Percentiles rank a stretch among this genome's conserved stretches.
These are phyloP conservation scores for Wilhelminamyces savonicus DNA, from an alignment of 805 yeast species.

Conservation along the genomic window DNA sequence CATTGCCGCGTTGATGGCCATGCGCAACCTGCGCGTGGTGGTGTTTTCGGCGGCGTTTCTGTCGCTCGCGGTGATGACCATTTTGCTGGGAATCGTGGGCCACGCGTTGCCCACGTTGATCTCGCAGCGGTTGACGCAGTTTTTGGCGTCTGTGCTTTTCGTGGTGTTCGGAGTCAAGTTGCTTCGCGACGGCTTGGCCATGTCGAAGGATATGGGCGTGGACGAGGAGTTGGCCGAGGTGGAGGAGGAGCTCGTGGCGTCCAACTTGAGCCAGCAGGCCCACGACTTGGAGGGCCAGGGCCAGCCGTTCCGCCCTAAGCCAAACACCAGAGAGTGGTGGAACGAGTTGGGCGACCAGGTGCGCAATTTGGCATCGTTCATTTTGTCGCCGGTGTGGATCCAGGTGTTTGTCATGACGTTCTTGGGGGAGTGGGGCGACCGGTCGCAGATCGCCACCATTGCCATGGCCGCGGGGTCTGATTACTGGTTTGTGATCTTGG, in stretches of 20 bases:
- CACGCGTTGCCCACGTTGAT: constrained; percentile 82
- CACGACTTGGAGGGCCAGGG: constrained; percentile 47
- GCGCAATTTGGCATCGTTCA: constrained; percentile 49
- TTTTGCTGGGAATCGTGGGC: constrained; percentile 85
- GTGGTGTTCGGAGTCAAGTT: constrained; percentile 76
- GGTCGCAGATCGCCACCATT: constrained; percentile 95
- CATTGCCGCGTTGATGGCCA: constrained; percentile 96
- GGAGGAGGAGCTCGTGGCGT: constrained; percentile 80
- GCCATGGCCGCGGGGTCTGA: constrained; percentile 98
- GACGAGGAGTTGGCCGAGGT: constrained; percentile 96
- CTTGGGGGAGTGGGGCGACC: constrained; percentile 98
- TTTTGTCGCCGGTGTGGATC: constrained; percentile 85
- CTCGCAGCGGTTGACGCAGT: constrained; percentile 73
- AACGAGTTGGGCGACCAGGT: constrained; percentile 32
- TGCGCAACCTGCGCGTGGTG: constrained; percentile 77
- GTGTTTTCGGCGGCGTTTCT: constrained; percentile 88
- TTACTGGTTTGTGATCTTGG: constrained; percentile 82
- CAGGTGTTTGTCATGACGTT: constrained; percentile 95
- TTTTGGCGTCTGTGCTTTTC: constrained; percentile 75
- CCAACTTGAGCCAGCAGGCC: constrained; percentile 45
- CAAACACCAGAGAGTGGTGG: constrained; percentile 14
- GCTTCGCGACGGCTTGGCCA: constrained; percentile 71
- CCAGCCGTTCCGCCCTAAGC: not conserved
- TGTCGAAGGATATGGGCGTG: constrained; percentile 80
- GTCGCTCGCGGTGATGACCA: constrained; percentile 85